Base-by-base conservation (phyloP, 225 moss, liverwort and hornwort genomes). In the Pleurozium schreberi region DNA sequence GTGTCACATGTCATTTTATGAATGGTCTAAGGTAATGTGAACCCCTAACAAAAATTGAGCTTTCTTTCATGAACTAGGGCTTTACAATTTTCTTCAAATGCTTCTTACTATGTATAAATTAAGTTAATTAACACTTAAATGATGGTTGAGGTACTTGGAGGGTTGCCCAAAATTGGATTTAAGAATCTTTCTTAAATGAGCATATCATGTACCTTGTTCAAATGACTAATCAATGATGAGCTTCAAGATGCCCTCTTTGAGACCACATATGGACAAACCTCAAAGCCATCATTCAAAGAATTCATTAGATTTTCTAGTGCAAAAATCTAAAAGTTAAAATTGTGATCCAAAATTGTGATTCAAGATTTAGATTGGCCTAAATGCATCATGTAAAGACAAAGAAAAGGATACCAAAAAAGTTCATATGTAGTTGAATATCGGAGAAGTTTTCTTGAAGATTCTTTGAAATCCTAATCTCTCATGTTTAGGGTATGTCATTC, bases 121-220 rank as follows among this genome's bases (percentile, higher is more conserved):
- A n/a, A n/a, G n/a, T 13, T 13, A 23, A 13, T 21, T 68, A 7
- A 68, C 7, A 7, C 8, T 38, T 20, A 38, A 67, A n/a, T 4
- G 0, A 68, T 0, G 22, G 4, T 22, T 68, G 2, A 21, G 4
- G 0, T 40, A 1, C 2, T 40, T 0, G 7, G 0, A 40, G 13
- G 40, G 14, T 7, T n/a, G 7, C 1, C 12, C 1, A 12, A n/a
- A n/a, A 11, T 12, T 14, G 8, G 7, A 70, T 40, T 25, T 42
- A 2, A 40, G 3, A 69, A 13, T 70, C 8, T 26, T 21, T 38
- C 0, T 5, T 25, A 14, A 40, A 42, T 25, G 8, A 25, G 14
- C 25, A 69, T n/a, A 38, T 25, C 4, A 22, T 14, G 8, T 69
- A 40, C 40, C 69, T 40, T 70, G 5, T 14, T 42, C 26, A 42